These are phyloP conservation scores for Mycena venus DNA, from an alignment of 768 basidiomycete species.

Conservation along the genomic window DNA sequence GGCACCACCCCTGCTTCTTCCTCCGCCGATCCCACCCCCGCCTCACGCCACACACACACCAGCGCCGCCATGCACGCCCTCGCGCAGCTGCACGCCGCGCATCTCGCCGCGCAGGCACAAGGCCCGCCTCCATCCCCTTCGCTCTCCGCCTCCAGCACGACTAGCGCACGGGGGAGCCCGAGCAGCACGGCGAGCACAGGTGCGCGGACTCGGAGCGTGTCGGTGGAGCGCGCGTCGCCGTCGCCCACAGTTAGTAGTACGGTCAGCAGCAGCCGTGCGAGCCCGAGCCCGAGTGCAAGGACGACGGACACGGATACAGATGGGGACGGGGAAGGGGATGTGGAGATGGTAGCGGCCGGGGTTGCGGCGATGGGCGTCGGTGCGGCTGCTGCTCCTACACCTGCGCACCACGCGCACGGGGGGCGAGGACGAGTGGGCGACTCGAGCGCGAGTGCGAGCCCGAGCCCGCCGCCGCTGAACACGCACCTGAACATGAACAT, in stretches of 20 bases:
- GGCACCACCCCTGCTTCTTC: background rate
- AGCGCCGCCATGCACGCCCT: slow-evolving; percentile 18
- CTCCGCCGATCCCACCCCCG: background rate
- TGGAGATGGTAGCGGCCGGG: slow-evolving; percentile 51
- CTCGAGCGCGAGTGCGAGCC: slow-evolving; percentile 33
- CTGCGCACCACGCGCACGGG: background rate
- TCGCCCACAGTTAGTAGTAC: slow-evolving; percentile 20
- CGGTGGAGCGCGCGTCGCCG: background rate
- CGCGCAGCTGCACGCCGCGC: slow-evolving; percentile 14
- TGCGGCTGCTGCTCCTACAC: background rate
- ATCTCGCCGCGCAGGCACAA: slow-evolving; percentile 7
- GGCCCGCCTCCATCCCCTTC: slow-evolving; percentile 26
- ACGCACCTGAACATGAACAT: slow-evolving; percentile 27
- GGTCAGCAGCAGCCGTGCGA: slow-evolving; percentile 30
- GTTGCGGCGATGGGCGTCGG: slow-evolving; percentile 22
- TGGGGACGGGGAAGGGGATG: slow-evolving; percentile 75
- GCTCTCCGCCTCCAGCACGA: slow-evolving; percentile 23
- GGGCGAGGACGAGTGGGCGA: slow-evolving; percentile 22
- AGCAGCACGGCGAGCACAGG: slow-evolving; percentile 25
- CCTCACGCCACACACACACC: background rate
- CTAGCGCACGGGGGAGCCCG: slow-evolving; percentile 19
- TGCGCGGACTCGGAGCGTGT: slow-evolving; percentile 20
- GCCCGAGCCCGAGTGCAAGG: slow-evolving; percentile 57
- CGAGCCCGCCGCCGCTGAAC: slow-evolving; percentile 35
- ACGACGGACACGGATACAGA: slow-evolving; percentile 83